Evolutionary conservation across 2,329 filamentous ascomycete genomes (phyloP).

Genomic region (Shiraia bambusicola): DNA sequence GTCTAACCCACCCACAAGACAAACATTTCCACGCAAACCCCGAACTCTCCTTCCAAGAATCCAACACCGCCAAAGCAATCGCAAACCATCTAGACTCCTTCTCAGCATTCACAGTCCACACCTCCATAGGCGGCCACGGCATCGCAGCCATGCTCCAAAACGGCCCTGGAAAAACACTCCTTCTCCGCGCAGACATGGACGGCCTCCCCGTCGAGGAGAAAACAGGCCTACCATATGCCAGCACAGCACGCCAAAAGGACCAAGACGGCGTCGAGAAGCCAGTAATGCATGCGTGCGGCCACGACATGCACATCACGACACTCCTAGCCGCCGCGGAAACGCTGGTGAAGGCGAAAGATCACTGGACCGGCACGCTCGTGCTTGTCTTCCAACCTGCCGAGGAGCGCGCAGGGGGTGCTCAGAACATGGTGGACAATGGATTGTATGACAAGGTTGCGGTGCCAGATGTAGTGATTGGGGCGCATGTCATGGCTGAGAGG

Average conservation of each 20-base stretch:
- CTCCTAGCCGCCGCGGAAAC: conserved; percentile 59
- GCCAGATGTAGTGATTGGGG: conserved; percentile 60
- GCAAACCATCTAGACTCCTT: conserved; percentile 29
- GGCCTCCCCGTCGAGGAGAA: conserved; percentile 60
- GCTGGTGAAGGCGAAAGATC: conserved; percentile 47
- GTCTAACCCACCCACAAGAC: conserved; percentile 19
- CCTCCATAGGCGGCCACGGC: conserved; percentile 60
- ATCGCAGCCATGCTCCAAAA: conserved; percentile 59
- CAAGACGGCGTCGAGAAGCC: conserved; percentile 53
- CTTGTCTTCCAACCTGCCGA: conserved; percentile 69
- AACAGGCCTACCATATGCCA: conserved; percentile 59
- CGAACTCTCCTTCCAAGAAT: conserved; percentile 42
- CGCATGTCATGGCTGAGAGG: conserved; percentile 56
- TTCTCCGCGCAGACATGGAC: conserved; percentile 65
- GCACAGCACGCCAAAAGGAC: conserved; percentile 49
- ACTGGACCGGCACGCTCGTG: conserved; percentile 65
- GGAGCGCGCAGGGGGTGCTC: conserved; percentile 63
- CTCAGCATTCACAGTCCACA: conserved; percentile 48
- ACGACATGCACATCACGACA: conserved; percentile 61
- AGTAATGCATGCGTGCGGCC: conserved; percentile 70
- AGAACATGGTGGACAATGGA: conserved; percentile 63
- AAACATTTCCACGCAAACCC: conserved; percentile 40
- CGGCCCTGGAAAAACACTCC: conserved; percentile 56
- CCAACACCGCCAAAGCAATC: conserved; percentile 35
- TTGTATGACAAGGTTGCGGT: conserved; percentile 56